Base-by-base conservation (phyloP, 768 basidiomycete genomes). In the Dacryopinax primogenitus region DNA sequence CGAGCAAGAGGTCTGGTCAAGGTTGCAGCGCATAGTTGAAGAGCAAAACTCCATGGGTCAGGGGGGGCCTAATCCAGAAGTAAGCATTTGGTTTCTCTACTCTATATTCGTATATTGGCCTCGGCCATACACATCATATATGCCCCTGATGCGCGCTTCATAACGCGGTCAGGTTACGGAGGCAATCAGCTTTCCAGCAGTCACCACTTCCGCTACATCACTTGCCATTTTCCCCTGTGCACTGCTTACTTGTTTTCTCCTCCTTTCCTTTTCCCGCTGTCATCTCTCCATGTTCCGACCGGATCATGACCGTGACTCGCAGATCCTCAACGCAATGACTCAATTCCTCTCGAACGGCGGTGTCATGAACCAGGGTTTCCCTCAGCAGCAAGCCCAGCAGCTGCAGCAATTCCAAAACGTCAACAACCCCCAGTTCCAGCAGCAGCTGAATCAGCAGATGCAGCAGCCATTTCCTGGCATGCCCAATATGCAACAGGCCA, bases 381-480 rank as follows among this genome's bases (percentile, higher is more conserved):
- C 23, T 9, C 44, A 65, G 21, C 34, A 63, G 33, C 64, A 51
- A 26, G 32, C 26, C 3, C 64, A 65, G 64, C 45, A 45, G 33
- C 18, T 65, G 33, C 51, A 65, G 11, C 41, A 51, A 3, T 39
- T 39, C 23, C 64, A 65, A 28, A 26, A 58, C 41, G 41, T 4
- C 6, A 44, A 44, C 23, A 44, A 44, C 41, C 41, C 41, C 26
- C 51, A 58, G 51, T 32, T 28, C 9, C 51, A 58, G 51, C 51
- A 58, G 51, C 13, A 11, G 51, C 12, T 28, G 63, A n/a, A 39
- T n/a, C 63, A 63, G 63, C 63, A 63, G 23, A 28, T 23, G 63
- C 33, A 36, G 63, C 63, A 63, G 63, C 35, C 28, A 18, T 36
- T 36, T 26, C 35, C 37, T 6, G 63, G 33, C 26, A 51, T 45